phyloP scores from a whole-genome alignment of 2,329 filamentous ascomycete species.

The Coniochaeta sp. region DNA sequence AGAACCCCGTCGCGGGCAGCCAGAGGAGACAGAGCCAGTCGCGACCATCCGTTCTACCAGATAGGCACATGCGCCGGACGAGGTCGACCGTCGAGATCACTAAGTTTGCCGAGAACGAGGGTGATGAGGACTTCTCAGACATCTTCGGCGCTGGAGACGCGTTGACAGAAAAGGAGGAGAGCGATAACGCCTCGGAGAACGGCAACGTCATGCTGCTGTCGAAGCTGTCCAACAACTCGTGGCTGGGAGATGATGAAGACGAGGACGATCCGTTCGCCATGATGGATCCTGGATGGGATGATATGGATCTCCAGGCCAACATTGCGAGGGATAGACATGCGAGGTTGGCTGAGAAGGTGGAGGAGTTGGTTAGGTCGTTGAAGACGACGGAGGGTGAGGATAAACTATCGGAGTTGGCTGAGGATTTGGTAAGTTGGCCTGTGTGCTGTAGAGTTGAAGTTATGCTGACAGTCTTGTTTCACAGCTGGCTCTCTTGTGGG shows the following conservation, averaged over 20 bases:
- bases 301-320: conserved; percentile 94
- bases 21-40: conserved; percentile 45
- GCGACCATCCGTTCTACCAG: conserved; percentile 47
- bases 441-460: conserved; percentile 1
- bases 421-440: conserved; percentile 59
- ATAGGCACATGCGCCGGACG: conserved; percentile 68
- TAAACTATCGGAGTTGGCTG: conserved; percentile 73
- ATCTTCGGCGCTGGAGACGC: conserved; percentile 68
- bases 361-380: conserved; percentile 78
- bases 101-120: conserved; percentile 86
- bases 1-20: conserved; percentile 49
- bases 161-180: conserved; percentile 58
- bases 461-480: not conserved
- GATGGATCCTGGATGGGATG: conserved; percentile 90
- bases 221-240: conserved; percentile 77
- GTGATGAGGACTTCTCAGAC: conserved; percentile 93
- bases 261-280: conserved; percentile 96
- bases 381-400: conserved; percentile 87
- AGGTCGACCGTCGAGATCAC: conserved; percentile 89
- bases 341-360: conserved; percentile 77
- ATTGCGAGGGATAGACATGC: conserved; percentile 94
- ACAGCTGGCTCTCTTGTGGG: conserved; percentile 70
- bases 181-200: conserved; percentile 68
- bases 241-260: conserved; percentile 84
- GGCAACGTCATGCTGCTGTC: conserved; percentile 81